Evolutionary conservation across 768 basidiomycete genomes (phyloP).

Genomic region (Pleurotus giganteus): DNA sequence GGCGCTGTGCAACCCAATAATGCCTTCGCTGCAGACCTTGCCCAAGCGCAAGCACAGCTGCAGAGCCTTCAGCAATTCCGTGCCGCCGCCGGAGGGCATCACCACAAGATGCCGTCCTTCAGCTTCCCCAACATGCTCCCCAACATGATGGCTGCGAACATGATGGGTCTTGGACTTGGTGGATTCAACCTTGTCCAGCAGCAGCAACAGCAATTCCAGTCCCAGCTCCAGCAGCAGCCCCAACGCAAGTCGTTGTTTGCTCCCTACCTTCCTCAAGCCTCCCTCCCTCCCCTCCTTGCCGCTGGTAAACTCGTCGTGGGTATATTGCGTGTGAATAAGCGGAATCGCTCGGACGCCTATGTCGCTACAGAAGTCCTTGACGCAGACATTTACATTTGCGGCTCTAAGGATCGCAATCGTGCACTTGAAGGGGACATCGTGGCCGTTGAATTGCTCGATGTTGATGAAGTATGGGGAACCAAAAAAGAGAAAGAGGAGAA

Average conservation of each 20-base stretch:
- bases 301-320: slow-evolving; percentile 98
- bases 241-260: slow-evolving; percentile 98
- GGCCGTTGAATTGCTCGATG: slow-evolving; percentile 95
- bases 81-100: slow-evolving; percentile 90
- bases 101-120: slow-evolving; percentile 96
- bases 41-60: slow-evolving; percentile 95
- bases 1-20: slow-evolving; percentile 62
- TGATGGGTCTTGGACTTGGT: slow-evolving; percentile 86
- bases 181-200: slow-evolving; percentile 87
- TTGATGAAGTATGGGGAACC: slow-evolving; percentile 96
- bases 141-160: slow-evolving; percentile 95
- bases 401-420: slow-evolving; percentile 97
- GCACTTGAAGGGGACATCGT: slow-evolving; percentile 98
- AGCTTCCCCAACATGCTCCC: slow-evolving; percentile 98
- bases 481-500: slow-evolving; percentile 99
- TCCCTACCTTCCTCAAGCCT: slow-evolving; percentile 97
- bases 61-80: slow-evolving; percentile 97
- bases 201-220: slow-evolving; percentile 93
- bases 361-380: slow-evolving; percentile 98
- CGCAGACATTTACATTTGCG: slow-evolving; percentile 98
- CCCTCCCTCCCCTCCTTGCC: slow-evolving; percentile 91
- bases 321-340: slow-evolving; percentile 95
- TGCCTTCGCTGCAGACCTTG: slow-evolving; percentile 79
- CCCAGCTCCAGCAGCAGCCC: slow-evolving; percentile 92
- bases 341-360: slow-evolving; percentile 97